Evolutionary conservation across 2,329 filamentous ascomycete genomes (phyloP), one percentile per base, ranked within the genome.

Genomic region (Madurella fahalii): DNA sequence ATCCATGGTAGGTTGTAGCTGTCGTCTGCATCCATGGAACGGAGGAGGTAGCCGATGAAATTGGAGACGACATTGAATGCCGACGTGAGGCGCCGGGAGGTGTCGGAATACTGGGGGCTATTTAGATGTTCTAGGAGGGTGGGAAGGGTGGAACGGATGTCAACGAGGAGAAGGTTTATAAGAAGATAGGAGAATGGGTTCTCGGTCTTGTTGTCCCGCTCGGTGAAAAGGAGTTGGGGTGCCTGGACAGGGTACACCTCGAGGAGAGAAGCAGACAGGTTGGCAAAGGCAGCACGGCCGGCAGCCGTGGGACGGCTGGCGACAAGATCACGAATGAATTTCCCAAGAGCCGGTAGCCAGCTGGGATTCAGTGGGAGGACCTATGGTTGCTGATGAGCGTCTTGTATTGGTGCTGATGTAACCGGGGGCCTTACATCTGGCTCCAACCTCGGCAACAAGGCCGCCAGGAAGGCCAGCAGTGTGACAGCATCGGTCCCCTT

Each of bases 121-220:
- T 84, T 84, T 53, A 86, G 76, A 51, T 80, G 74, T 41, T 77
- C 73, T 2, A 87, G 72, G 1, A 89, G 73, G 2, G 77, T 72
- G 1, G 86, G 85, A 20, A 84, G 74, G 1, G 82, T 82, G 12
- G 84, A 79, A 40, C 83, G 79, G 25, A 88, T 74, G 64, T 89
- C 85, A 54, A 87, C 81, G 34, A 87, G 76, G 7, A 87, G 65
- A n/a, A 87, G 76, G 60, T 80, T 85, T 52, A 87, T 68, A 53
- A 88, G 76, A 4, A 87, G 71, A 62, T 84, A 86, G 1, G 81
- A 78, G 57, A 83, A 80, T 0, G 83, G 78, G 57, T 80, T 83
- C 34, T 75, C 72, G 1, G 43, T 30, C 52, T 50, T 9, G 48
- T 34, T 40, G 40, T 15, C 32, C 30, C 71, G 64, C 51, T 77